Evolutionary conservation across 2,329 filamentous ascomycete species (phyloP).

Genomic region (Metarhizium robertsii): DNA sequence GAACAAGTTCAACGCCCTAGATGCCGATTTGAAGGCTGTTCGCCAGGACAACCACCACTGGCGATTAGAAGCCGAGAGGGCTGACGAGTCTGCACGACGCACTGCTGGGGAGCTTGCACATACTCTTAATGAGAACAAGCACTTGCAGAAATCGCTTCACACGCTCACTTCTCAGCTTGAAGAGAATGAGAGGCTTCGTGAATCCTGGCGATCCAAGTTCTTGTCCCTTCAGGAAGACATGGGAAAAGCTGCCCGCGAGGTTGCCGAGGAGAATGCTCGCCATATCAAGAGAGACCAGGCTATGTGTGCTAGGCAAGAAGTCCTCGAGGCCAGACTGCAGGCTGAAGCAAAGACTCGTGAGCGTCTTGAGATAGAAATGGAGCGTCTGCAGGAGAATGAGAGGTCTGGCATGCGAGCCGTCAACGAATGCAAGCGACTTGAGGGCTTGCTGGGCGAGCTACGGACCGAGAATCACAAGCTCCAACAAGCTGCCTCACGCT

Average conservation of each 20-base stretch:
- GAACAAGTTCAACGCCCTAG: constrained; percentile 42
- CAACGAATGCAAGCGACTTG: constrained; percentile 52
- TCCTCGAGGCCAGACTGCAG: constrained; percentile 67
- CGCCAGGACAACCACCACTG: constrained; percentile 51
- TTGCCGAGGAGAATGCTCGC: constrained; percentile 71
- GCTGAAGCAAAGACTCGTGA: constrained; percentile 64
- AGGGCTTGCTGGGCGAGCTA: constrained; percentile 44
- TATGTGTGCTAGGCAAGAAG: constrained; percentile 68
- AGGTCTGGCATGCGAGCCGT: constrained; percentile 56
- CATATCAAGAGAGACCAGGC: constrained; percentile 74
- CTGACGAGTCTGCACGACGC: constrained; percentile 40
- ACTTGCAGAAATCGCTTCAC: constrained; percentile 63
- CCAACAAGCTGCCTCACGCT: constrained; percentile 57
- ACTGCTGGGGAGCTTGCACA: constrained; percentile 39
- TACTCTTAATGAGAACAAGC: constrained; percentile 54
- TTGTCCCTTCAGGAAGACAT: constrained; percentile 82
- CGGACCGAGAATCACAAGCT: constrained; percentile 62
- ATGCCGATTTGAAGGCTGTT: constrained; percentile 45
- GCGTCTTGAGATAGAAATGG: constrained; percentile 56
- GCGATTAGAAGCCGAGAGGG: constrained; percentile 52
- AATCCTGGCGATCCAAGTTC: constrained; percentile 77
- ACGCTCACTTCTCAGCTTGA: constrained; percentile 70
- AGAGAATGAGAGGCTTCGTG: constrained; percentile 76
- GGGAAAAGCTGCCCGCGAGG: constrained; percentile 65
- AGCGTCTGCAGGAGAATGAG: constrained; percentile 54